A percentile compares a stretch with the other conserved stretches of the same genome.
Evolutionary conservation across 495 filamentous ascomycete species (phyloP).

Genomic region (Trichoderma asperelloides): DNA sequence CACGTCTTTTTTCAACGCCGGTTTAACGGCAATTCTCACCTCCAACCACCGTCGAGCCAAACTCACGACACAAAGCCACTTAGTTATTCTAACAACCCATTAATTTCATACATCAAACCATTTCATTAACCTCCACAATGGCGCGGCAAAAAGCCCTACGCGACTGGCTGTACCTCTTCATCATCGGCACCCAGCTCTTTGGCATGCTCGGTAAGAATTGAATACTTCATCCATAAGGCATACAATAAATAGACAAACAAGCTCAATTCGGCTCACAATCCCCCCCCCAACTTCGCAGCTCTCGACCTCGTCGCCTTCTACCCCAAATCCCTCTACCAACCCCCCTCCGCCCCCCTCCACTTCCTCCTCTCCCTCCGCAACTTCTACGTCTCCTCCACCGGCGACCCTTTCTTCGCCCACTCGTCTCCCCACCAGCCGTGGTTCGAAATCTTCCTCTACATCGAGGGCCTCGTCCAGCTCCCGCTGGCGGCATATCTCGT

Average conservation of each 20-base stretch:
- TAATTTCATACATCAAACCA: background rate
- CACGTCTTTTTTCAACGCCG: slow-evolving; percentile 1
- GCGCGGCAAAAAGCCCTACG: background rate
- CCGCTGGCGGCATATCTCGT: slow-evolving; percentile 59
- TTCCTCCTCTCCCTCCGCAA: slow-evolving; percentile 43
- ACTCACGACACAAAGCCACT: too few relatives aligned
- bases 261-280: background rate
- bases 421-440: slow-evolving; percentile 39
- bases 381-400: slow-evolving; percentile 59
- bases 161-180: slow-evolving; percentile 8
- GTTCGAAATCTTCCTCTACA: slow-evolving; percentile 58
- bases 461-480: slow-evolving; percentile 61
- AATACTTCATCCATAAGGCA: too few relatives aligned
- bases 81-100: too few relatives aligned
- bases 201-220: slow-evolving; percentile 10
- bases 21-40: background rate
- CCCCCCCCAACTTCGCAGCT: slow-evolving; percentile 36
- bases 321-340: slow-evolving; percentile 44
- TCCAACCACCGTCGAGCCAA: background rate
- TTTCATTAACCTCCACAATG: background rate
- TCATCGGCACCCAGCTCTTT: slow-evolving; percentile 7
- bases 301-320: slow-evolving; percentile 60
- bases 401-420: slow-evolving; percentile 69
- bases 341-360: slow-evolving; percentile 29
- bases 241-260: background rate